phyloP scores from a whole-genome alignment of 192 early-diverging fungal genomes.

The Coemansia sp. region DNA sequence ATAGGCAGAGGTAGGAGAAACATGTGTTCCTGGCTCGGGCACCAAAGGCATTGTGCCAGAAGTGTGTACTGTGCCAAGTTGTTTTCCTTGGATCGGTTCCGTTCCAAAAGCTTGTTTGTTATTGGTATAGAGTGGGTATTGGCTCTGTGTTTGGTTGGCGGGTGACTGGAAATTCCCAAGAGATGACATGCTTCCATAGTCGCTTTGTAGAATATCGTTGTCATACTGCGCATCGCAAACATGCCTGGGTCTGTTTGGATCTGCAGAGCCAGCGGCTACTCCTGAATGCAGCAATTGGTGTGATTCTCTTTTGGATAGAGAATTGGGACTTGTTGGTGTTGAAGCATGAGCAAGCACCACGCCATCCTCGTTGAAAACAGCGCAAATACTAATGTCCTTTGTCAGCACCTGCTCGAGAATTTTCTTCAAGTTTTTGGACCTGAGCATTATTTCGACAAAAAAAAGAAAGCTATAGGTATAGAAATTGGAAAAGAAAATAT shows the following conservation, averaged over 20 bases:
- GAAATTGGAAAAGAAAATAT: neutral
- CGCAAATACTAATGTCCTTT: constrained; percentile 35
- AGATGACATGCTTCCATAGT: neutral
- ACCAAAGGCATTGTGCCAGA: neutral
- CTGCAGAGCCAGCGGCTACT: neutral
- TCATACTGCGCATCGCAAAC: too few species aligned
- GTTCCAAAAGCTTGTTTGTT: neutral
- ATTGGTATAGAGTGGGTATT: neutral
- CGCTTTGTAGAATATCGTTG: constrained; percentile 8
- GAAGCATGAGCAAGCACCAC: constrained; percentile 47
- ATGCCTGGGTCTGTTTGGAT: neutral
- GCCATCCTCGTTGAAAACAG: constrained; percentile 47
- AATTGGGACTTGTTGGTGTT: neutral
- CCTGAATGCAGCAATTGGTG: neutral
- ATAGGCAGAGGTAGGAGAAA: neutral
- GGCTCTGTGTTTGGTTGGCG: neutral
- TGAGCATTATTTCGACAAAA: constrained; percentile 22
- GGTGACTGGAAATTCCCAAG: neutral
- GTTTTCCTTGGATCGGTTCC: constrained; percentile 2
- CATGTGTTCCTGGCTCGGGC: neutral
- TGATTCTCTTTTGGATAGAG: neutral
- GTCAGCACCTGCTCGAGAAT: constrained; percentile 48
- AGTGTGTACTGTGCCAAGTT: neutral
- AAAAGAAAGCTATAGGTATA: neutral
- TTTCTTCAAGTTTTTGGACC: constrained; percentile 42